Base-by-base conservation (phyloP, 164 flowering plant species). In the Tetracentron sinense region DNA sequence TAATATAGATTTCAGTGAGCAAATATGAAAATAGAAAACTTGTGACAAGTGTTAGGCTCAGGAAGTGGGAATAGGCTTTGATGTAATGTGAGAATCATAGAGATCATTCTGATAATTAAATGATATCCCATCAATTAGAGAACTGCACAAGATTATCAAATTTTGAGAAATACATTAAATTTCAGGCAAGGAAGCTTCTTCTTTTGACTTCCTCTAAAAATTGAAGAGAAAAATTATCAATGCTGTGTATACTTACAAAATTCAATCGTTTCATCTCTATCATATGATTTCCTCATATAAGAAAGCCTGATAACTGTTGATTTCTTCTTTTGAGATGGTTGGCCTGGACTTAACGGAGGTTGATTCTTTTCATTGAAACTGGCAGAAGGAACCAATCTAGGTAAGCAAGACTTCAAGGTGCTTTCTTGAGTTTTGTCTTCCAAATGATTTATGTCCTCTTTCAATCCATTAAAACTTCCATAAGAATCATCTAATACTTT, bases 221-320 rank as follows among this genome's bases (percentile, higher is more conserved):
- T 42, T 20, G 51, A 52, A 5, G 53, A 10, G 25, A n/a, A 52
- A 16, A 51, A 14, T 56, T 15, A 20, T 31, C 11, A 16, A 42
- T 27, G 12, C 27, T 55, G 50, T 42, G 60, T 38, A n/a, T n/a
- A 79, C 89, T 73, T 82, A 86, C 89, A 75, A 22, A 70, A 74
- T 74, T 79, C 82, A 44, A 72, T 64, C n/a, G 70, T 64, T 69
- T 79, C 89, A 49, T 84, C 93, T 62, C 81, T 85, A 26, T 84
- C 99, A 68, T 79, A 83, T 22, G 98, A 85, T 69, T 73, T 80
- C 67, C 90, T 81, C 75, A 79, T 90, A 49, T 92, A 79, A 21
- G 99, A 92, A 69, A 88, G 82, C 80, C 89, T 80, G 62, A 84
- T 76, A 60, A 92, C 81, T 35, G 97, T 65, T 19, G 97, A 78